Base-by-base conservation (phyloP, 352 stramenopile genomes). In the Phytophthora hybrid region DNA sequence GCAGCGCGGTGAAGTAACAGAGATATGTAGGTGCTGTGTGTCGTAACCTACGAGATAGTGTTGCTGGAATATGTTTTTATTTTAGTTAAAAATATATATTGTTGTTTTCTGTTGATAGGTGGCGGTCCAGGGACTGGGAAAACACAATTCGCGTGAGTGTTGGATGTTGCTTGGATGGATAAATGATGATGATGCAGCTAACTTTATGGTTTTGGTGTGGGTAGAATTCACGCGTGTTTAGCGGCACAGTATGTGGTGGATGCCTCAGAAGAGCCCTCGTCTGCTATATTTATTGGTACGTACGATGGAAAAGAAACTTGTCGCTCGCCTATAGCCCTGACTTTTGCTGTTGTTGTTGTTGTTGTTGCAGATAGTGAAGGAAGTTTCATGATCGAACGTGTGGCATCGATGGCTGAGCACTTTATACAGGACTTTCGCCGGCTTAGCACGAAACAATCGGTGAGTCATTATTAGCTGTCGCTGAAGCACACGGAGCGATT, bases 321-420 rank as follows among this genome's bases (percentile, higher is more conserved):
- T 61, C 8, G 6, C 31, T 47, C 41, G 23, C 54, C 21, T 18
- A 14, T 56, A 3, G 5, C n/a, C 5, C 23, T 64, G 13, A 64
- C 19, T 23, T 1, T 49, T 26, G 62, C 32, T n/a, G 39, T n/a
- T 46, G 14, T 10, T 31, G 39, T 46, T 11, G 14, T 5, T 16
- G 23, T 26, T 26, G 0, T 37, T 41, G 19, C 26, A 98, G 80
- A 97, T 89, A 88, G 95, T 23, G 97, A 99, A 81, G 96, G 96
- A 2, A 97, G 90, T 76, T 98, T 98, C 66, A 81, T 94, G 32
- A 74, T 95, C 5, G 92, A 98, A 60, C 89, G 97, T 53, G 84
- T 96, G 6, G 83, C 76, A 16, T 64, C 76, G 10, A 98, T 98
- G 89, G 95, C 97, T 0, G 47, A 83, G 21, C 74, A 84, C 13